Evolutionary conservation across 2,329 filamentous ascomycete genomes (phyloP).

Genomic region (Neoascochyta sp.): DNA sequence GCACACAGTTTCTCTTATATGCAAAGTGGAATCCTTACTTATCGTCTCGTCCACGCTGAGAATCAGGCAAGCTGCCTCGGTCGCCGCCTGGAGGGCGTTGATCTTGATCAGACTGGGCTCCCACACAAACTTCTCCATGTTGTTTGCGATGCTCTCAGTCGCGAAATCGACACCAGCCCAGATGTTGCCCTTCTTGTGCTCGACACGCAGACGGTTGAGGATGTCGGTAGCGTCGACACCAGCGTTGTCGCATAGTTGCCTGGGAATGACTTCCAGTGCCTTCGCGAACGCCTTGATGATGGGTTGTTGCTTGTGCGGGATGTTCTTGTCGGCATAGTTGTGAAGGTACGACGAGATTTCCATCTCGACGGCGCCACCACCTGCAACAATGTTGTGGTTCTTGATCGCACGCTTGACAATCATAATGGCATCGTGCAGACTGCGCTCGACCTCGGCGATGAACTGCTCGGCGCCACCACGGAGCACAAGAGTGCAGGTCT

Average conservation of each 20-base stretch:
- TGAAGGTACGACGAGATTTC: conserved; percentile 92
- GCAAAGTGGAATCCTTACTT: conserved; percentile 49
- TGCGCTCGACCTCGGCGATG: conserved; percentile 97
- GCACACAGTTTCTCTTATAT: conserved; percentile 5
- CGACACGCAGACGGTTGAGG: conserved; percentile 89
- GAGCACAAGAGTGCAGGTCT: conserved; percentile 93
- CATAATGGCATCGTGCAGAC: conserved; percentile 98
- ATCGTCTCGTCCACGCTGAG: conserved; percentile 97
- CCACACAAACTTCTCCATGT: conserved; percentile 96
- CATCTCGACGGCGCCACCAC: conserved; percentile 94
- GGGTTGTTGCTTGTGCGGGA: conserved; percentile 91
- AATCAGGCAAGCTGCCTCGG: conserved; percentile 92
- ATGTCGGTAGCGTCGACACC: conserved; percentile 98
- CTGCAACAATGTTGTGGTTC: conserved; percentile 91
- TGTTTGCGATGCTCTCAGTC: conserved; percentile 87
- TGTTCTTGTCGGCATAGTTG: conserved; percentile 85
- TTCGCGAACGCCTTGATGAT: conserved; percentile 98
- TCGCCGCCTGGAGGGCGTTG: conserved; percentile 93
- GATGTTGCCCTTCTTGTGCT: conserved; percentile 86
- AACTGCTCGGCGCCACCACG: conserved; percentile 98
- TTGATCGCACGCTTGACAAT: conserved; percentile 97
- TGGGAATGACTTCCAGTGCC: conserved; percentile 91
- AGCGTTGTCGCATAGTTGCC: conserved; percentile 96
- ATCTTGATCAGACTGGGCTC: conserved; percentile 94
- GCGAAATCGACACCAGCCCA: conserved; percentile 97